These are phyloP conservation scores for Apiospora arundinis DNA, from an alignment of 2,329 filamentous ascomycete species.

Conservation along the genomic window DNA sequence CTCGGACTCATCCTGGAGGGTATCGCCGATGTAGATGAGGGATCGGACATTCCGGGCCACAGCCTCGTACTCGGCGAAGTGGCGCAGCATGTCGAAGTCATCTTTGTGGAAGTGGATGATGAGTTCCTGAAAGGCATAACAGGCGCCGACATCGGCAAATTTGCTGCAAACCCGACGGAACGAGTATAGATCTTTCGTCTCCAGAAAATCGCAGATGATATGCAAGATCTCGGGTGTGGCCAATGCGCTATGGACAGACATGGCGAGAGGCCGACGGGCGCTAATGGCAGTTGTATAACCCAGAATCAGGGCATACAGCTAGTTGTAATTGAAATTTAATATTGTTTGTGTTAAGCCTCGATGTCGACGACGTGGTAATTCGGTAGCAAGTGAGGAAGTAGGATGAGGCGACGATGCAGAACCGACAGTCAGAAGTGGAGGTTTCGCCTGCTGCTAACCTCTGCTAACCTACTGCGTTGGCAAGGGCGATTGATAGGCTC, in stretches of 20 bases:
- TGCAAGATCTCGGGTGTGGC: slow-evolving; percentile 34
- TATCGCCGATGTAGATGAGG: slow-evolving; percentile 33
- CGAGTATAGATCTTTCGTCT: slow-evolving; percentile 32
- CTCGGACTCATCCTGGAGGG: slow-evolving; percentile 22
- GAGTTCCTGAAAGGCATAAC: slow-evolving; percentile 49
- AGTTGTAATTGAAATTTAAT: background rate
- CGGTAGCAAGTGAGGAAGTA: background rate
- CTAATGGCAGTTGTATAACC: background rate
- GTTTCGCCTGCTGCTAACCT: background rate
- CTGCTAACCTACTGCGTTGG: too few relatives aligned
- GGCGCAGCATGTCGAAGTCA: slow-evolving; percentile 33
- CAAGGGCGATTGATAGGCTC: background rate
- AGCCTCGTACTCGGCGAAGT: slow-evolving; percentile 34
- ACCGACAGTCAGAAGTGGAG: slow-evolving; percentile 16
- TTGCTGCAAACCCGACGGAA: slow-evolving; percentile 35
- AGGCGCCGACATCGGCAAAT: slow-evolving; percentile 35
- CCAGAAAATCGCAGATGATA: slow-evolving; percentile 36
- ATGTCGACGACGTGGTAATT: background rate
- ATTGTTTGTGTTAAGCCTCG: background rate
- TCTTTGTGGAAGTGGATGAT: slow-evolving; percentile 34
- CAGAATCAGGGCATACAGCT: background rate
- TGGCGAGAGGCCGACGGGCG: background rate
- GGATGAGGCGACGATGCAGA: background rate
- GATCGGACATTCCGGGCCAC: slow-evolving; percentile 35
- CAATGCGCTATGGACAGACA: slow-evolving; percentile 23